Evolutionary conservation across 139 green algal genomes (phyloP), one percentile per base, ranked within the genome.

Genomic region (Micromonas pusilla): DNA sequence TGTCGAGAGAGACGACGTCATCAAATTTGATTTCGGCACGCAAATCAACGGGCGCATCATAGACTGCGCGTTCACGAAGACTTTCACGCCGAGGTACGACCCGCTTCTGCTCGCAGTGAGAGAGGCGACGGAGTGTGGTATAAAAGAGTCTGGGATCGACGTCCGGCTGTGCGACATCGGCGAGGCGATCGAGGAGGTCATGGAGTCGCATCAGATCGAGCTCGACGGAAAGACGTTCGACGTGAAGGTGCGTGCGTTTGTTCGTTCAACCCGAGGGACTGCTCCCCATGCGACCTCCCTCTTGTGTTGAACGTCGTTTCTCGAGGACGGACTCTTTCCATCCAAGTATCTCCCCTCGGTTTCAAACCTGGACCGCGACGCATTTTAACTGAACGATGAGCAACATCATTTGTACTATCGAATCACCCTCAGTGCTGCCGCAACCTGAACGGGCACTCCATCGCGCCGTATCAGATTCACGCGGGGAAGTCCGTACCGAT

Each of bases 391-490:
- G n/a, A n/a, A n/a, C n/a, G n/a, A n/a, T n/a, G n/a, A n/a, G n/a
- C n/a, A n/a, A n/a, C n/a, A n/a, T n/a, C n/a, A n/a, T n/a, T n/a
- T n/a, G n/a, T n/a, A n/a, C n/a, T n/a, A n/a, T n/a, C n/a, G n/a
- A n/a, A n/a, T n/a, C n/a, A n/a, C n/a, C n/a, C n/a, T n/a, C n/a
- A n/a, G 36, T 75, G 68, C 37, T 75, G 68, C 2, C 84, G 95
- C 39, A 98, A 98, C 83, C 88, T 99, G 23, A 98, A 97, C 82
- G 95, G 95, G 21, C 95, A 99, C 87, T 96, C 88, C 65, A 98
- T 99, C 52, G 92, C 78, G 2, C 91, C 90, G 0, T 99, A 99
- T 87, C 85, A 89, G 62, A 98, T 99, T 83, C 96, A 99, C 80
- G 95, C 80, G 0, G 91, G 90, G 60, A 97, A 97, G 84, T 92